These are phyloP conservation scores for Chlamydomonas eustigma DNA, from an alignment of 139 green algal genomes.

Conservation along the genomic window DNA sequence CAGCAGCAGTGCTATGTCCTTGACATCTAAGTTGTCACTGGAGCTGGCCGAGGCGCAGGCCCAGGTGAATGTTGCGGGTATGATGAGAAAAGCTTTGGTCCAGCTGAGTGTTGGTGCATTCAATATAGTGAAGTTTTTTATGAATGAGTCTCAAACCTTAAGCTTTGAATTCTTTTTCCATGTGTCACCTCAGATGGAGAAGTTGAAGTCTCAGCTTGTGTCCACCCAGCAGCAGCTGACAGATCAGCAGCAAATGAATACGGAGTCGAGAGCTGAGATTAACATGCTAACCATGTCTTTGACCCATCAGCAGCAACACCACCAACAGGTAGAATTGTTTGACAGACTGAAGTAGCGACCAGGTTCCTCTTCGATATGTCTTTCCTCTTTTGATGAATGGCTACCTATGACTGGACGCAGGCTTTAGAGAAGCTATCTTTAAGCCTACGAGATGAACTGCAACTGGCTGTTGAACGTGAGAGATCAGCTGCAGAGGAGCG, in stretches of 20 bases:
- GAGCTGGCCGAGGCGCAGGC: slow-evolving; percentile 24
- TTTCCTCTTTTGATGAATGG: neutral
- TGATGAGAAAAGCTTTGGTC: no score
- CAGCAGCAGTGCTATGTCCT: slow-evolving; percentile 38
- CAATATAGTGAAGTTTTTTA: no score
- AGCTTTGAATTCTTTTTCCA: no score
- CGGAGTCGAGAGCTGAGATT: slow-evolving; percentile 27
- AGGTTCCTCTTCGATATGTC: neutral
- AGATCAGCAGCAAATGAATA: slow-evolving; percentile 23
- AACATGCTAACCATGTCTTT: slow-evolving; percentile 13
- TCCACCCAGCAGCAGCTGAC: slow-evolving; percentile 24
- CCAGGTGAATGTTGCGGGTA: no score
- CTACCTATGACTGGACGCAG: no score
- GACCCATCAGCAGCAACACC: slow-evolving; percentile 6
- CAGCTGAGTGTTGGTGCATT: no score
- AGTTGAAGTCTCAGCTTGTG: slow-evolving; percentile 28
- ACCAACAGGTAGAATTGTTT: slow-evolving; percentile 7
- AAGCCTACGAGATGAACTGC: slow-evolving; percentile 11
- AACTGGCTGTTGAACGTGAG: slow-evolving; percentile 22
- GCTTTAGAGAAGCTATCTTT: slow-evolving; percentile 6
- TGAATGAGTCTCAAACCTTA: no score
- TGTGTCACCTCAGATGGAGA: slow-evolving; percentile 6
- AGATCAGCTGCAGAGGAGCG: slow-evolving; percentile 25
- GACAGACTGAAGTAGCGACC: neutral
- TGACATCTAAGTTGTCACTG: slow-evolving; percentile 49